Conservation (phyloP, 2,329 filamentous ascomycete genomes). For the Scytalidium sp. region DNA sequence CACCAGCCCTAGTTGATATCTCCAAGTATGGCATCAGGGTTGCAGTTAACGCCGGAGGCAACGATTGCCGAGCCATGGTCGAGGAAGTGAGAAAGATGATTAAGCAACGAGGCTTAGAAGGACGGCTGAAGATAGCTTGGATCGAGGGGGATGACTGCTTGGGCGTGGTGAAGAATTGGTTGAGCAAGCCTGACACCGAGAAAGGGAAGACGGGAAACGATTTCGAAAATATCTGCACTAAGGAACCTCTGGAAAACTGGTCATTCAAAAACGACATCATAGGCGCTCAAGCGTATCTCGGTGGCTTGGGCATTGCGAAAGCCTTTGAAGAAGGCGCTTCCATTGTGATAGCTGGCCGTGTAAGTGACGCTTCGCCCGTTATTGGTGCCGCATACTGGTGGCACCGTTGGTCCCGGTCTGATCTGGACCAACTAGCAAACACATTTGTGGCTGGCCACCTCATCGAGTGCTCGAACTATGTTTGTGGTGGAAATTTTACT, state of each 20-base stretch:
- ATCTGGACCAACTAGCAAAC: conserved; percentile 34
- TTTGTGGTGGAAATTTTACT: conserved; percentile 12
- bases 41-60: conserved; percentile 50
- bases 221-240: conserved; percentile 6
- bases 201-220: conserved; percentile 3
- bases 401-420: conserved; percentile 33
- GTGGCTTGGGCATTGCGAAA: conserved; percentile 35
- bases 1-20: conserved; percentile 36
- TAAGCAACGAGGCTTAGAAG: conserved; percentile 2
- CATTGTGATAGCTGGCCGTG: conserved; percentile 39
- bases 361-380: conserved; percentile 38
- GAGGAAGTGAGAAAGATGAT: conserved; percentile 3
- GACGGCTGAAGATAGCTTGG: conserved; percentile 30
- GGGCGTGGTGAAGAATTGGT: not conserved
- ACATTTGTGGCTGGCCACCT: conserved; percentile 27
- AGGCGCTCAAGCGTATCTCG: conserved; percentile 27
- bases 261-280: conserved; percentile 7
- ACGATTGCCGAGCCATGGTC: conserved; percentile 46
- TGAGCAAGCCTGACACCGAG: conserved; percentile 12
- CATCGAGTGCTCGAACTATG: conserved; percentile 24
- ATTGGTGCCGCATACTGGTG: conserved; percentile 38
- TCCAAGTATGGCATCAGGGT: conserved; percentile 45
- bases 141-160: conserved; percentile 27
- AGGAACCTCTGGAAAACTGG: conserved; percentile 18
- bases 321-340: conserved; percentile 36